Conservation (phyloP, 1,139 yeast genomes). For the Yamadazyma mexicana region DNA sequence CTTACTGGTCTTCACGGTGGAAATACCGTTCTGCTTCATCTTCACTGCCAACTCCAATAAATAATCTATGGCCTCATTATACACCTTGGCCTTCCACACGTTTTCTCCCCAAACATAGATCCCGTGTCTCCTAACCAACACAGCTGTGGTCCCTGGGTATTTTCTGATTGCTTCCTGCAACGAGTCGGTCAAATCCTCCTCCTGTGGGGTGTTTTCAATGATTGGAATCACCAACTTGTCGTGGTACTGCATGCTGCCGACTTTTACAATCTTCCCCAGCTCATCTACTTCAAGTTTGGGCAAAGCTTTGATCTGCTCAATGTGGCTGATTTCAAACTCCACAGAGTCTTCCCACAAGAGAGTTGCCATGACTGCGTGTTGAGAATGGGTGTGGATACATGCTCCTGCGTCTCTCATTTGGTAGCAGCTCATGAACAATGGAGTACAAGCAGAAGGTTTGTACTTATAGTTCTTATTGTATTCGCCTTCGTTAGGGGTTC, state of each 20-base stretch:
- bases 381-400: conserved; percentile 94
- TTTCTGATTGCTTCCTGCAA: conserved; percentile 61
- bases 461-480: conserved; percentile 46
- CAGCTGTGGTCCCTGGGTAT: conserved; percentile 82
- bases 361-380: conserved; percentile 80
- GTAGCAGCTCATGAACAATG: conserved; percentile 79
- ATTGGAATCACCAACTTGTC: conserved; percentile 85
- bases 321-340: conserved; percentile 72
- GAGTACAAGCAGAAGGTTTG: conserved; percentile 93
- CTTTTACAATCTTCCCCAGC: conserved; percentile 50
- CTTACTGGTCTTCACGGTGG: conserved; percentile 37
- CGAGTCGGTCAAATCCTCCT: conserved; percentile 76
- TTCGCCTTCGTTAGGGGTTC: conserved; percentile 56
- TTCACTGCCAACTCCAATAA: conserved; percentile 80
- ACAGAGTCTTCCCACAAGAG: conserved; percentile 58
- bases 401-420: conserved; percentile 79
- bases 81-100: conserved; percentile 89
- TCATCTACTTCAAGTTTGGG: conserved; percentile 49
- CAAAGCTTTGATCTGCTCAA: conserved; percentile 92
- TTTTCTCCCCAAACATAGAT: conserved; percentile 94
- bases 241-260: conserved; percentile 67
- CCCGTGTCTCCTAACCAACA: conserved; percentile 90
- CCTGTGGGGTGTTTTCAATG: conserved; percentile 86
- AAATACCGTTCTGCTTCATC: conserved; percentile 65
- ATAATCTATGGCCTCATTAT: conserved; percentile 91